These are phyloP conservation scores for Yamadazyma insecticola DNA, from an alignment of 805 yeast genomes.

Conservation along the genomic window DNA sequence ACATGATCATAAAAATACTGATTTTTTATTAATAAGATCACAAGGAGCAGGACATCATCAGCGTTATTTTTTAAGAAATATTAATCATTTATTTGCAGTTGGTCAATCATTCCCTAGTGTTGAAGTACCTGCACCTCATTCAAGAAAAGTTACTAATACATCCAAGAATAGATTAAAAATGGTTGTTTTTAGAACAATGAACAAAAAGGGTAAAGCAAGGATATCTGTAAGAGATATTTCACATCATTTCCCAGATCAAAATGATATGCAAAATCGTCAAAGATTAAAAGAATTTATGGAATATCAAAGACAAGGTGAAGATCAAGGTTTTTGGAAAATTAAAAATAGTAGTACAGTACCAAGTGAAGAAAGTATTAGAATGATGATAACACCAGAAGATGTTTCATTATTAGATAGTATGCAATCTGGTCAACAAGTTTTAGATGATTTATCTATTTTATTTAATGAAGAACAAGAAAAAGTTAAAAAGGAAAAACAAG, in stretches of 20 bases:
- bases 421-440: slow-evolving; percentile 87
- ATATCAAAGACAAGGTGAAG: slow-evolving; percentile 83
- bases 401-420: slow-evolving; percentile 80
- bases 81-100: slow-evolving; percentile 75
- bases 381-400: slow-evolving; percentile 92
- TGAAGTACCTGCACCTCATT: slow-evolving; percentile 96
- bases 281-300: slow-evolving; percentile 97
- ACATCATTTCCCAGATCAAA: slow-evolving; percentile 92
- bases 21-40: slow-evolving; percentile 74
- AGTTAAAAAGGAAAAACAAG: slow-evolving; percentile 21
- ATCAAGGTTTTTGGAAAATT: slow-evolving; percentile 92
- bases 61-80: slow-evolving; percentile 60
- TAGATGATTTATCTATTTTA: slow-evolving; percentile 70
- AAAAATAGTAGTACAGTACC: slow-evolving; percentile 60
- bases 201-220: slow-evolving; percentile 67
- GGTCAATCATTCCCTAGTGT: slow-evolving; percentile 93
- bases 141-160: slow-evolving; percentile 91
- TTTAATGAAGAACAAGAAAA: slow-evolving; percentile 24
- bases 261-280: slow-evolving; percentile 95
- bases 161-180: slow-evolving; percentile 86
- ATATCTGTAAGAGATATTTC: slow-evolving; percentile 84
- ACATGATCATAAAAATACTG: slow-evolving; percentile 76
- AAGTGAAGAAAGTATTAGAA: slow-evolving; percentile 65
- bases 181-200: slow-evolving; percentile 87
- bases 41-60: slow-evolving; percentile 76